Evolutionary conservation across 1,284 basidiomycete species (phyloP).

Genomic region (Cystobasidiaceae sp.): DNA sequence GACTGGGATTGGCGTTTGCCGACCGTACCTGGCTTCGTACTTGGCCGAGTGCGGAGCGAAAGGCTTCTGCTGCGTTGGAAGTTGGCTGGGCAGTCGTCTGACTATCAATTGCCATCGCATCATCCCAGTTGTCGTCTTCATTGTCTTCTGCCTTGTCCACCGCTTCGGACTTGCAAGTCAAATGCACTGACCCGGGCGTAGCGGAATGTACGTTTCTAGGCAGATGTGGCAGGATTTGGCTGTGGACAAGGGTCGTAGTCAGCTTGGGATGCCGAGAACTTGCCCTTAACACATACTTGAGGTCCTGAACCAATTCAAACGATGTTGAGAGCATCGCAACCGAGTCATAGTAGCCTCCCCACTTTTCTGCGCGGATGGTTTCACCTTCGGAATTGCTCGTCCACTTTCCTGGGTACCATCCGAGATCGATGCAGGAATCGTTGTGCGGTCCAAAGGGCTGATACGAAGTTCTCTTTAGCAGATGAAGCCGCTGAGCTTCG

Average conservation of each 20-base stretch:
- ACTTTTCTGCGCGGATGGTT: constrained; percentile 4
- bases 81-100: constrained; percentile 46
- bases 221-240: constrained; percentile 27
- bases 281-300: background rate
- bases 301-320: constrained; percentile 56
- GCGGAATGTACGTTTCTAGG: constrained; percentile 27
- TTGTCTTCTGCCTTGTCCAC: constrained; percentile 18
- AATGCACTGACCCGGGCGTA: constrained; percentile 13
- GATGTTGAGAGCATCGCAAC: background rate
- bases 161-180: background rate
- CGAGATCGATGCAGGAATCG: constrained; percentile 65
- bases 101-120: constrained; percentile 32
- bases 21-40: background rate
- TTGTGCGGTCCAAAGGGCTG: constrained; percentile 57
- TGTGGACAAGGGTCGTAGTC: background rate
- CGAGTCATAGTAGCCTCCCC: constrained; percentile 38
- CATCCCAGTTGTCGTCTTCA: constrained; percentile 49
- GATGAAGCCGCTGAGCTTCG: background rate
- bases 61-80: constrained; percentile 51
- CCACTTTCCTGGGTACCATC: constrained; percentile 64
- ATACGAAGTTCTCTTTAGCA: constrained; percentile 13
- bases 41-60: background rate
- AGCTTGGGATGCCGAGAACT: too few species aligned
- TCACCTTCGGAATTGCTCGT: background rate
- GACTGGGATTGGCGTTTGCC: background rate